Evolutionary conservation across 2,329 filamentous ascomycete genomes (phyloP).

Genomic region (Xylaria sp.): DNA sequence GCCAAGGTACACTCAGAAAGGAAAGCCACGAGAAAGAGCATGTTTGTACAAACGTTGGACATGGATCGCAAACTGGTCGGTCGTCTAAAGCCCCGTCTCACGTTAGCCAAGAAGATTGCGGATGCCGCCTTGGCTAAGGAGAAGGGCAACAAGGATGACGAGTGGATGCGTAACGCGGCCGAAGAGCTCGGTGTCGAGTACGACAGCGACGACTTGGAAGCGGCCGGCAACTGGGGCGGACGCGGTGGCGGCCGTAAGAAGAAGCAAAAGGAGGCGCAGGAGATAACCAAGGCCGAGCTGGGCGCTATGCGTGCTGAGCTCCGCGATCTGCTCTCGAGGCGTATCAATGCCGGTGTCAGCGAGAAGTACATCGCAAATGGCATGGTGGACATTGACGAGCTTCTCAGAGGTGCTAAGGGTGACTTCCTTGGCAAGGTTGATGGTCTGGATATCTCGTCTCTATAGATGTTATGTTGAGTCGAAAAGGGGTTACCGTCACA

Average conservation of each 20-base stretch:
- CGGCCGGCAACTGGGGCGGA: constrained; percentile 56
- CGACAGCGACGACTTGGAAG: constrained; percentile 78
- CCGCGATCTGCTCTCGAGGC: constrained; percentile 61
- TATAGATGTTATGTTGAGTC: constrained; percentile 18
- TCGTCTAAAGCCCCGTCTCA: constrained; percentile 70
- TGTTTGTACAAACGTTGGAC: constrained; percentile 74
- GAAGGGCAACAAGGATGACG: constrained; percentile 75
- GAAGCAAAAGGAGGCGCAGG: constrained; percentile 66
- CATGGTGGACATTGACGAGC: constrained; percentile 71
- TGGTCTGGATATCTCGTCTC: constrained; percentile 37
- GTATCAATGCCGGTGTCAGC: constrained; percentile 83
- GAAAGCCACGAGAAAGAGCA: constrained; percentile 47
- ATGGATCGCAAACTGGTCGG: constrained; percentile 74
- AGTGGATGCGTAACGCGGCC: constrained; percentile 77
- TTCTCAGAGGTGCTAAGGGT: constrained; percentile 60
- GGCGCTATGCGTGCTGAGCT: constrained; percentile 65
- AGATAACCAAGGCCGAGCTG: constrained; percentile 68
- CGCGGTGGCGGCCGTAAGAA: constrained; percentile 67
- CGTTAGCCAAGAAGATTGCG: constrained; percentile 79
- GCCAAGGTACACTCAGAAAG: constrained; percentile 75
- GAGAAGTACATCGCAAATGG: constrained; percentile 81
- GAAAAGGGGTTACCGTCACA: no score
- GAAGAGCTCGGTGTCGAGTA: constrained; percentile 94
- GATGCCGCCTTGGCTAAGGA: constrained; percentile 82
- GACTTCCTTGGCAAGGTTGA: constrained; percentile 57